A percentile compares a stretch with the other conserved stretches of the same genome.
Evolutionary conservation across 169 alveolate genomes (phyloP).

Genomic region (Eimeria necatrix): DNA sequence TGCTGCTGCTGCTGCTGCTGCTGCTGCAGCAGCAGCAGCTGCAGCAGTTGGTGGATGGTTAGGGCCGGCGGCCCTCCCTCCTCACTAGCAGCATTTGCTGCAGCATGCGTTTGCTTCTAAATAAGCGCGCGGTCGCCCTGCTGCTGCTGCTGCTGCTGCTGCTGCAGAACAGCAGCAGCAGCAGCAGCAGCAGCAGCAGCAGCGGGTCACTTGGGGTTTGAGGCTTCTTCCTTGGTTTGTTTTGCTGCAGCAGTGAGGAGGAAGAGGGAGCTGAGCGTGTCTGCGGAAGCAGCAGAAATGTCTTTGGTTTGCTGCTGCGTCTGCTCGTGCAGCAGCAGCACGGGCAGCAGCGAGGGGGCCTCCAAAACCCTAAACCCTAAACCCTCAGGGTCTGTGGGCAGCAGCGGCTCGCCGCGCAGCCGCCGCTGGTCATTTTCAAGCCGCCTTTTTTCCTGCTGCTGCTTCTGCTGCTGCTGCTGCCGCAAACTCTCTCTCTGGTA

Average conservation of each 20-base stretch:
- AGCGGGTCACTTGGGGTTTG: too few relatives aligned
- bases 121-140: too few relatives aligned
- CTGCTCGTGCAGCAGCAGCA: slow-evolving; percentile 65
- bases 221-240: not conserved
- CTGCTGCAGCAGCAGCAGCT: too few relatives aligned
- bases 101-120: too few relatives aligned
- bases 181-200: too few relatives aligned
- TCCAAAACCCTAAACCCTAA: slow-evolving; percentile 53
- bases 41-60: too few relatives aligned
- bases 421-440: slow-evolving; percentile 91
- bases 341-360: slow-evolving; percentile 67
- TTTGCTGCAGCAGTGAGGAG: slow-evolving; percentile 49
- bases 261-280: slow-evolving; percentile 63
- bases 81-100: too few relatives aligned
- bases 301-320: slow-evolving; percentile 49
- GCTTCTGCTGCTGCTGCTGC: slow-evolving; percentile 90
- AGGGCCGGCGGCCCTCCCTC: too few relatives aligned
- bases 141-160: too few relatives aligned
- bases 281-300: slow-evolving; percentile 41
- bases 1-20: too few relatives aligned
- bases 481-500: slow-evolving; percentile 90
- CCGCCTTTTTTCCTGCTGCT: slow-evolving; percentile 89
- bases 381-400: slow-evolving; percentile 84
- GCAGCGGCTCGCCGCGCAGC: slow-evolving; percentile 90
- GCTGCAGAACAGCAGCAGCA: too few relatives aligned